Conservation (phyloP, 148 eudicot species). For the Camellia japonica region DNA sequence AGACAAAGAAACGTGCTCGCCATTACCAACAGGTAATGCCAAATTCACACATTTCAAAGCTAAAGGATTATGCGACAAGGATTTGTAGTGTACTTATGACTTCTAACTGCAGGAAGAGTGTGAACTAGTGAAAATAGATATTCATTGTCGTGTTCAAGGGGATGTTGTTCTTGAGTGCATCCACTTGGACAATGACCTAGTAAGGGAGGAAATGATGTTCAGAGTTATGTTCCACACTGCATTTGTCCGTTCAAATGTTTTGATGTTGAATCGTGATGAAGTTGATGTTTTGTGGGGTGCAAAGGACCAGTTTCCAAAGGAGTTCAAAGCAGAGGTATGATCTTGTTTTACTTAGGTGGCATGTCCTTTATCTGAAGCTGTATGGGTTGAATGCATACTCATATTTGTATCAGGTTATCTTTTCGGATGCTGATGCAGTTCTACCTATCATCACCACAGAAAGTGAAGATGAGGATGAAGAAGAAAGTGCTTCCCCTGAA, state of each 20-base stretch:
- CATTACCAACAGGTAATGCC: conserved; percentile 52
- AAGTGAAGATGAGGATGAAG: conserved; percentile 57
- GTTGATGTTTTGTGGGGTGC: conserved; percentile 76
- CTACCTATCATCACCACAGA: conserved; percentile 44
- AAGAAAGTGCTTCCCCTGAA: conserved; percentile 63
- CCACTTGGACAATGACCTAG: conserved; percentile 54
- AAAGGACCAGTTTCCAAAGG: conserved; percentile 58
- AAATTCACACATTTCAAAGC: not conserved
- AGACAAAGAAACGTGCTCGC: conserved; percentile 47
- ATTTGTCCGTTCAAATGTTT: conserved; percentile 60
- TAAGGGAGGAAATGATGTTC: conserved; percentile 68
- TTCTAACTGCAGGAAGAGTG: conserved; percentile 62
- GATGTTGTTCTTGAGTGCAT: conserved; percentile 80
- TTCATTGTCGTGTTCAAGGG: conserved; percentile 69
- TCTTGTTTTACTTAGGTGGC: conserved; percentile 13
- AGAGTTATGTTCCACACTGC: conserved; percentile 81
- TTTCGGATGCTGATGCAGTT: conserved; percentile 65
- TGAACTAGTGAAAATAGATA: conserved; percentile 59
- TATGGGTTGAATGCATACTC: conserved; percentile 44
- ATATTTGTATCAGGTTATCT: conserved; percentile 71
- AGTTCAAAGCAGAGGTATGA: conserved; percentile 75
- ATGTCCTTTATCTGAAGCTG: conserved; percentile 15
- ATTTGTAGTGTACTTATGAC: conserved; percentile 8
- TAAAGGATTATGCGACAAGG: not conserved
- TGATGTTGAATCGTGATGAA: conserved; percentile 66